Conservation (phyloP, 257 asterid species). For the Apocynum venetum region DNA sequence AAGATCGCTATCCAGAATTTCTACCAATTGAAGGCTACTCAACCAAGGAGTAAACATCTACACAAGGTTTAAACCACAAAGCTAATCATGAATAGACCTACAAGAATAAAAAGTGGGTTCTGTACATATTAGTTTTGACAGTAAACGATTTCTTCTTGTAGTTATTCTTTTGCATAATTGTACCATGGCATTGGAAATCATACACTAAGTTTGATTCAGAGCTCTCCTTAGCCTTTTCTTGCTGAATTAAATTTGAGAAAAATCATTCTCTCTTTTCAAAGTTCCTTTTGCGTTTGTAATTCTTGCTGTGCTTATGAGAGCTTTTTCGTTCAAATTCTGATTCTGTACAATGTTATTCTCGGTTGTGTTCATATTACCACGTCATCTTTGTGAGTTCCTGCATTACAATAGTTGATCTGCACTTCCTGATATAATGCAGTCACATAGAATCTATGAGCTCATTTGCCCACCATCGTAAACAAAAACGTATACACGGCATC, state of each 20-base stretch:
- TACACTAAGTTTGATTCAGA: neutral
- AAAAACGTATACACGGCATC: no score
- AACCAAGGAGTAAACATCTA: conserved; percentile 5
- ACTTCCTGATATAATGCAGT: no score
- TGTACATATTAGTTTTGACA: neutral
- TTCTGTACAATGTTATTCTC: neutral
- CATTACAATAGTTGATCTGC: no score
- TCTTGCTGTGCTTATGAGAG: neutral
- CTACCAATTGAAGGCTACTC: conserved; percentile 24
- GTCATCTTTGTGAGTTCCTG: no score
- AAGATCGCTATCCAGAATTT: conserved; percentile 68
- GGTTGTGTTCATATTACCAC: no score
- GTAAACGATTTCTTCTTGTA: neutral
- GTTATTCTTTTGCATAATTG: neutral
- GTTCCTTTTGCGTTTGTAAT: neutral
- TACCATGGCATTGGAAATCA: neutral
- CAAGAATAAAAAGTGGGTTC: neutral
- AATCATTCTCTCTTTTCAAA: no score
- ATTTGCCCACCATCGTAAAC: no score
- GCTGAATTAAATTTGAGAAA: no score
- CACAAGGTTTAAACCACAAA: neutral
- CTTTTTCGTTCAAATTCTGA: neutral
- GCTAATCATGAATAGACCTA: neutral
- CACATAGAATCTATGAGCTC: no score
- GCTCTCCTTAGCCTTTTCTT: neutral